phyloP scores from a whole-genome alignment of 179 eudicot genomes.

The Silene vulgaris region DNA sequence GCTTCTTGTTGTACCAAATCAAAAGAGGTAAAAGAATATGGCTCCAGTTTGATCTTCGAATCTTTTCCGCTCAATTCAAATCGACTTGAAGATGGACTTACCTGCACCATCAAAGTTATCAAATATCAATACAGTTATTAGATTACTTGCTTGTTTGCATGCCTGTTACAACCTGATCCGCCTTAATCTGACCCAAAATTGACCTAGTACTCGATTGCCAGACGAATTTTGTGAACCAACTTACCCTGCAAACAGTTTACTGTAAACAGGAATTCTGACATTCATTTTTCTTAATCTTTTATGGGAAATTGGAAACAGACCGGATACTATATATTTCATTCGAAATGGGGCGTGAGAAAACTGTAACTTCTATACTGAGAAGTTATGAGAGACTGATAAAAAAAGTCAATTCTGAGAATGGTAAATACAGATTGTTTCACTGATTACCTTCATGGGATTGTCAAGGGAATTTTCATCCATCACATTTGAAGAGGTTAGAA shows the following conservation, averaged over 20 bases:
- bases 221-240: background rate
- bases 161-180: background rate
- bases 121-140: background rate
- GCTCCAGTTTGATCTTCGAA: conserved; percentile 39
- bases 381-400: background rate
- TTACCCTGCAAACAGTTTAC: no score
- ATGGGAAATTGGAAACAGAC: background rate
- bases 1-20: conserved; percentile 42
- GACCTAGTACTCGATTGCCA: background rate
- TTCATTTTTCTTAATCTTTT: background rate
- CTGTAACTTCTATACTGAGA: background rate
- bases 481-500: conserved; percentile 50
- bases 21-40: conserved; percentile 54
- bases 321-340: background rate
- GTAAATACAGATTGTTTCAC: conserved; percentile 4
- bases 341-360: background rate
- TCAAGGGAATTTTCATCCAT: conserved; percentile 79
- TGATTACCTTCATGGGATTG: conserved; percentile 59
- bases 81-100: conserved; percentile 34
- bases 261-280: background rate
- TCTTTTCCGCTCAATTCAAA: conserved; percentile 35
- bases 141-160: background rate
- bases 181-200: background rate
- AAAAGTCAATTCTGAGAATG: background rate
- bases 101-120: conserved; percentile 35